Conservation (phyloP, 2,329 filamentous ascomycete genomes). For the Nannizzia gypsea region DNA sequence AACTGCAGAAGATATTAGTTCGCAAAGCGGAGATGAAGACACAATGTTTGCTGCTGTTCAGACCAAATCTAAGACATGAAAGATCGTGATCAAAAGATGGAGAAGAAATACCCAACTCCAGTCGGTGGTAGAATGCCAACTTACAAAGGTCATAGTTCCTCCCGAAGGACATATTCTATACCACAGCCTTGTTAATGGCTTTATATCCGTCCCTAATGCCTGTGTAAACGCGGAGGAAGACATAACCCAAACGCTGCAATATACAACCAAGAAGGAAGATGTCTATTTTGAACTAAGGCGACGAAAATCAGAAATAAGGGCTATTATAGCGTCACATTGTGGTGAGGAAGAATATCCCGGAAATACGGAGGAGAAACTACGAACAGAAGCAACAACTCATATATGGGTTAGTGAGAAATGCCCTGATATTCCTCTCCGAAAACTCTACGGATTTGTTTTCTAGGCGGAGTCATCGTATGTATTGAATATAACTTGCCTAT, state of each 20-base stretch:
- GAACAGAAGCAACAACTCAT: conserved; percentile 17
- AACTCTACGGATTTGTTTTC: conserved; percentile 17
- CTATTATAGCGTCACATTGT: conserved; percentile 12
- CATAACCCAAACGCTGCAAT: conserved; percentile 10
- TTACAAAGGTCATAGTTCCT: background rate
- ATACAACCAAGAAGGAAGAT: conserved; percentile 5
- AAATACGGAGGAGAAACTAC: conserved; percentile 17
- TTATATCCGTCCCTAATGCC: conserved; percentile 10
- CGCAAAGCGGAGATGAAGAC: too few species aligned
- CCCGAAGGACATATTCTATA: background rate
- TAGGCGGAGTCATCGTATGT: conserved; percentile 13
- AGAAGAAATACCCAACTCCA: background rate
- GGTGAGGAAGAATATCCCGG: conserved; percentile 14
- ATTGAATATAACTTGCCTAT: background rate
- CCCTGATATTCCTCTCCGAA: conserved; percentile 15
- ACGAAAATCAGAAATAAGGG: conserved; percentile 7
- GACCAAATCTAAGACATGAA: too few species aligned
- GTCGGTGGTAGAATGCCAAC: background rate
- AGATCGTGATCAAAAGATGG: too few species aligned
- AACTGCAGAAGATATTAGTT: too few species aligned
- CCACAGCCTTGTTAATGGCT: background rate
- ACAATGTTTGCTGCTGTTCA: too few species aligned
- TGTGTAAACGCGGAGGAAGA: conserved; percentile 8
- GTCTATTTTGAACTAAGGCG: conserved; percentile 5
- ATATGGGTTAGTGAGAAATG: conserved; percentile 17